Conservation (phyloP, 2,329 filamentous ascomycete genomes). For the Fusarium veterinarium region DNA sequence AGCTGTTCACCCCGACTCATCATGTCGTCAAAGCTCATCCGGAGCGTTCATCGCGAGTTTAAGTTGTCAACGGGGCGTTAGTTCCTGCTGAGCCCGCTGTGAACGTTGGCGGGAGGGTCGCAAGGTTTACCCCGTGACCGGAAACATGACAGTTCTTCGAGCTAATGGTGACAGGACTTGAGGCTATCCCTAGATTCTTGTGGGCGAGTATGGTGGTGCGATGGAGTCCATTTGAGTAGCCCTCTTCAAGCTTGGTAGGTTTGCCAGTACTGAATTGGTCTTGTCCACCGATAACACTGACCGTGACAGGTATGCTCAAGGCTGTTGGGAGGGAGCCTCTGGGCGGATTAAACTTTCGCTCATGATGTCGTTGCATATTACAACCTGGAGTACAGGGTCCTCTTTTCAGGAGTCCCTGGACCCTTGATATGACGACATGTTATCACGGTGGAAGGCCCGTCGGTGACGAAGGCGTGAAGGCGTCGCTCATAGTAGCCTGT, state of each 20-base stretch:
- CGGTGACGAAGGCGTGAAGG: not conserved
- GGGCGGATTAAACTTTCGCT: not conserved
- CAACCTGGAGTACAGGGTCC: not conserved
- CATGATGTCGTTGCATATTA: not conserved
- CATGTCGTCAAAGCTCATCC: not conserved
- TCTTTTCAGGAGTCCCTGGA: not conserved
- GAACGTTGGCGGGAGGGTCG: not conserved
- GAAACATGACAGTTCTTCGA: constrained; percentile 3
- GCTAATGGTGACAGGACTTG: not conserved
- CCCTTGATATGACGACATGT: constrained; percentile 13
- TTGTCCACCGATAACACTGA: not conserved
- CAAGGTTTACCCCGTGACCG: constrained; percentile 7
- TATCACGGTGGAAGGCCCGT: not conserved
- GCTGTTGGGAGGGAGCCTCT: not conserved
- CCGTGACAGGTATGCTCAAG: constrained; percentile 6
- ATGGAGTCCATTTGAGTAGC: not conserved
- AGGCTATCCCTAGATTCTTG: not conserved
- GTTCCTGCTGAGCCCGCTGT: not conserved
- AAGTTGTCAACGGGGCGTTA: not conserved
- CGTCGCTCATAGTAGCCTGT: too few species aligned
- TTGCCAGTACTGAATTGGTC: not conserved
- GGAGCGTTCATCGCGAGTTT: not conserved
- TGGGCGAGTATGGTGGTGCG: not conserved
- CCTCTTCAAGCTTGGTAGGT: not conserved
- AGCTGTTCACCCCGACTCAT: constrained; percentile 1